These are phyloP conservation scores for Ulmus americana DNA, from an alignment of 331 rosid species.

Conservation along the genomic window DNA sequence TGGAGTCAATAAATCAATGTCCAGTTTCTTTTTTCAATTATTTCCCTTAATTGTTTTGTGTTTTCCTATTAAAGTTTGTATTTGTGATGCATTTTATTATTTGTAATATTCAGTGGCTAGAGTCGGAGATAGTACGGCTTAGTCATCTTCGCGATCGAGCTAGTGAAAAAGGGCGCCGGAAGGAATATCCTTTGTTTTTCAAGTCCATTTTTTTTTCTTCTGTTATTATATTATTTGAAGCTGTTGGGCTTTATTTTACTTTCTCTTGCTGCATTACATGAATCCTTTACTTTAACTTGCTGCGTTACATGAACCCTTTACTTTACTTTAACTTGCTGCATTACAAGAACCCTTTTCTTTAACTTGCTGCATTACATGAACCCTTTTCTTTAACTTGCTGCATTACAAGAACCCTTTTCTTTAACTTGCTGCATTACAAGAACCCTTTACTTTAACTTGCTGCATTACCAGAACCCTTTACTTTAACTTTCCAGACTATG, in stretches of 20 bases:
- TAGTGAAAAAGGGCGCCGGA: constrained; percentile 85
- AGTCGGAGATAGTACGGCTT: constrained; percentile 78
- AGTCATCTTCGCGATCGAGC: constrained; percentile 99
- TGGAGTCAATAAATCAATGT: background rate
- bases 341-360: background rate
- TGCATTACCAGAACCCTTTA: background rate
- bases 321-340: background rate
- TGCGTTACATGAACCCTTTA: background rate
- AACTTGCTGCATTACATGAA: background rate
- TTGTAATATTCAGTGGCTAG: constrained; percentile 72
- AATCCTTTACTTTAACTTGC: background rate
- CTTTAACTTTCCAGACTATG: background rate
- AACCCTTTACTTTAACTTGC: background rate
- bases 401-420: background rate
- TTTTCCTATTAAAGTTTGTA: background rate
- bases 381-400: background rate
- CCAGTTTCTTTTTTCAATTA: background rate
- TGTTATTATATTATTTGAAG: background rate
- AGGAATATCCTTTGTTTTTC: constrained; percentile 84
- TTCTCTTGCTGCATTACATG: background rate
- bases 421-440: background rate
- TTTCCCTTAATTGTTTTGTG: constrained; percentile 2
- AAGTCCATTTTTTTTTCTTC: background rate
- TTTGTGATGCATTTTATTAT: constrained; percentile 15
- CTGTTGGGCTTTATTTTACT: background rate